These are phyloP conservation scores for Teratosphaeria zuluensis DNA, from an alignment of 2,329 filamentous ascomycete species.

Conservation along the genomic window DNA sequence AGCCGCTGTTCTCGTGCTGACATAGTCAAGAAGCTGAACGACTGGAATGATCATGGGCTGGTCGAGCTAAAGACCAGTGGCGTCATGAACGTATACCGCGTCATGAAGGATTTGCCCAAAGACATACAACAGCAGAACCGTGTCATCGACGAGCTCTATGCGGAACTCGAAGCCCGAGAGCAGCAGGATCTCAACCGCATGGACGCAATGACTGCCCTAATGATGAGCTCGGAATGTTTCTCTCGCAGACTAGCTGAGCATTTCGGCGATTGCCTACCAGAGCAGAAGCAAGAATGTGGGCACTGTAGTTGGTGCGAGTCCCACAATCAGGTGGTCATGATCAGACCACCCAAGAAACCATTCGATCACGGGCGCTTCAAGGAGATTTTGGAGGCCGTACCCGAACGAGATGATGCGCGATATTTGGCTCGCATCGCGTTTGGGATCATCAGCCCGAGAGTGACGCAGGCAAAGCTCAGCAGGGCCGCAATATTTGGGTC, in stretches of 20 bases:
- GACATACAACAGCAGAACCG: slow-evolving; percentile 32
- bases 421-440: slow-evolving; percentile 53
- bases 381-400: slow-evolving; percentile 35
- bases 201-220: slow-evolving; percentile 42
- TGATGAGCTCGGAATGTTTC: slow-evolving; percentile 45
- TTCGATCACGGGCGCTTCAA: slow-evolving; percentile 7
- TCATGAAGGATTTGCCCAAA: slow-evolving; percentile 40
- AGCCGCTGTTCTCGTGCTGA: slow-evolving; percentile 32
- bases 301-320: not conserved
- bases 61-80: slow-evolving; percentile 45
- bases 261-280: not conserved
- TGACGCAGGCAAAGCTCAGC: slow-evolving; percentile 35
- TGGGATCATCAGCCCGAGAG: slow-evolving; percentile 50
- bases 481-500: not conserved
- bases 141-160: slow-evolving; percentile 41
- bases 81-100: slow-evolving; percentile 45
- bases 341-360: not conserved
- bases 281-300: not conserved
- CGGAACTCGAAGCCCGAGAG: slow-evolving; percentile 44
- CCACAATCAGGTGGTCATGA: not conserved
- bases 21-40: slow-evolving; percentile 46
- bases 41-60: slow-evolving; percentile 40
- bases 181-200: slow-evolving; percentile 44
- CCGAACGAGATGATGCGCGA: slow-evolving; percentile 47
- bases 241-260: slow-evolving; percentile 26